Evolutionary conservation across 257 asterid species (phyloP).

Genomic region (Solanum peruvianum): DNA sequence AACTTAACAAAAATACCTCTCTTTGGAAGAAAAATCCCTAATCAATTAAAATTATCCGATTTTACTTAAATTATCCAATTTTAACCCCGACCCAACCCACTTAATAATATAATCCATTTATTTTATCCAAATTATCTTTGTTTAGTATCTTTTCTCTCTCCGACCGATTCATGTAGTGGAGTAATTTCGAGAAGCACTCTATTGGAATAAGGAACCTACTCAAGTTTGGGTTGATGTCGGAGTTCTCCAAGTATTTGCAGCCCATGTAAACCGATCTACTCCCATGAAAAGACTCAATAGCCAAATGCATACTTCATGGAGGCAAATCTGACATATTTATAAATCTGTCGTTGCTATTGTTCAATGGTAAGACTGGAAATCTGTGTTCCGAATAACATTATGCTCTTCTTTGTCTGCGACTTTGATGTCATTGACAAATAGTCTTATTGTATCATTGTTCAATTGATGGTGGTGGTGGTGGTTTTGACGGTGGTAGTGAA

Average conservation of each 20-base stretch:
- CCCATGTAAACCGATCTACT: neutral
- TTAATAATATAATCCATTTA: too few species aligned
- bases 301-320: neutral
- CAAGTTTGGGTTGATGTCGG: neutral
- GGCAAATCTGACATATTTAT: neutral
- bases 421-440: neutral
- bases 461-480: too few species aligned
- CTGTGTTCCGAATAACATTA: neutral
- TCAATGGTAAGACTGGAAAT: neutral
- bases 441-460: neutral
- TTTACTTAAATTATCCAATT: too few species aligned
- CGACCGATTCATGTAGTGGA: neutral
- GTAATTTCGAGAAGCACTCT: neutral
- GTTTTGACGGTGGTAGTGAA: too few species aligned
- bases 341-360: neutral
- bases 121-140: too few species aligned
- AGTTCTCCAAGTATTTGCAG: neutral
- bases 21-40: too few species aligned
- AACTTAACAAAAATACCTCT: too few species aligned
- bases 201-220: neutral
- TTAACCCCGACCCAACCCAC: too few species aligned
- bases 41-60: too few species aligned
- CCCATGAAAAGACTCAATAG: neutral
- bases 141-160: neutral
- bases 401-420: neutral